Conservation (phyloP, 1,284 basidiomycete genomes). For the Fomitopsis palustris region DNA sequence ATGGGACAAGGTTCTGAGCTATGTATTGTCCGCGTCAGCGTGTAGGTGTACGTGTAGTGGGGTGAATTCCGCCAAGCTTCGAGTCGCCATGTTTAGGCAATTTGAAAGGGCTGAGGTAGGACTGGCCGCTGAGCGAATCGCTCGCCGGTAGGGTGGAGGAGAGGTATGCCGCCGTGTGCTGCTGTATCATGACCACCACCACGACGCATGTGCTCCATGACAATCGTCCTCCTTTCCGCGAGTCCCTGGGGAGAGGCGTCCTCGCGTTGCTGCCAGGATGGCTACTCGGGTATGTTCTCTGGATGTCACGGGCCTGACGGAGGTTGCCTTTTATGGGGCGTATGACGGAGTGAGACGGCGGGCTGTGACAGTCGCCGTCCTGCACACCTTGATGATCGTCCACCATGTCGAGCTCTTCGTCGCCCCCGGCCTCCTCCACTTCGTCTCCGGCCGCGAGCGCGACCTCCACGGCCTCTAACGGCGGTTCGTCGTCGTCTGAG, state of each 20-base stretch:
- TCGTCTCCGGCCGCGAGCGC: background rate
- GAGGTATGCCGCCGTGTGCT: too few relatives aligned
- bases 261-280: too few relatives aligned
- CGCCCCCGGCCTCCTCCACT: background rate
- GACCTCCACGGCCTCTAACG: background rate
- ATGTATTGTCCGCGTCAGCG: background rate
- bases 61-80: background rate
- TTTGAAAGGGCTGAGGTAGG: background rate
- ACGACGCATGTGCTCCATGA: too few relatives aligned
- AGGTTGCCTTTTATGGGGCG: background rate
- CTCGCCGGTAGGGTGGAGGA: background rate
- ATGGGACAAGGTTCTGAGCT: background rate
- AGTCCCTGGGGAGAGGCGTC: too few relatives aligned
- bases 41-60: background rate
- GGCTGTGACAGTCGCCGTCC: background rate
- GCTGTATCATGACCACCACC: too few relatives aligned
- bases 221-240: too few relatives aligned
- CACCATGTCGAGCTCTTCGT: constrained; percentile 6
- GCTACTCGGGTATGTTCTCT: background rate
- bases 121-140: background rate
- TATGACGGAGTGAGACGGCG: background rate
- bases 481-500: constrained; percentile 13
- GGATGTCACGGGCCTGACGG: background rate
- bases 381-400: background rate
- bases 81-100: background rate